Evolutionary conservation across 208 protist species (phyloP), one percentile per base, ranked within the genome.

Genomic region (Strigomonas culicis): DNA sequence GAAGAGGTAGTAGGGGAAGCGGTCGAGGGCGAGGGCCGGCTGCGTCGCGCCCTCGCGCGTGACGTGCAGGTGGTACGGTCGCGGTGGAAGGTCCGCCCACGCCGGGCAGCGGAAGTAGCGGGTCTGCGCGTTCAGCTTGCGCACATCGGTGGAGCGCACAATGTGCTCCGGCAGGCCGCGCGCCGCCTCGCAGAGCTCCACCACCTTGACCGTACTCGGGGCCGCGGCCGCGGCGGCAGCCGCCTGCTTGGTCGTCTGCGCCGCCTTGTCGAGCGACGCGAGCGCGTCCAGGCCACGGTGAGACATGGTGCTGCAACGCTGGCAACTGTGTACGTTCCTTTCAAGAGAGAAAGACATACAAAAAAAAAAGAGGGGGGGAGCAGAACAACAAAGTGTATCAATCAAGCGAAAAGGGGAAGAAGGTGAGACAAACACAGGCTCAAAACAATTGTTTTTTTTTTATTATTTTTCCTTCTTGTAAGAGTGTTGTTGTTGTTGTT

Each of bases 1-100:
- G 49, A 97, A 80, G 8, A 97, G 80, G 51, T 97, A 97, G 74
- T 86, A 96, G 0, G 92, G 84, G 65, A 88, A 92, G 24, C 86
- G 76, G 44, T 87, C 70, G 1, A 95, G 68, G 4, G 74, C 79
- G 2, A 95, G 72, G 3, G 89, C 69, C 7, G 89, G 78, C 21
- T 82, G 72, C 7, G 66, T 46, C 4, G 66, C 34, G 15, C 77
- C 79, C 25, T 75, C 77, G 46, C 89, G 86, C n/a, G 71, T 71
- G 74, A 81, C 91, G 59, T 76, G 74, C 24, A 95, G 61, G 64
- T 95, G 86, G 51, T 79, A 92, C 10, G 82, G 70, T 8, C 59
- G 60, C 0, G 78, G 59, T 3, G 89, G 89, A 3, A 93, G 72
- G 22, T 64, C 84, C 1, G 86, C 89, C 86, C 89, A 95, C 2